Base-by-base conservation (phyloP, 495 filamentous ascomycete genomes). In the Platismatia glauca region DNA sequence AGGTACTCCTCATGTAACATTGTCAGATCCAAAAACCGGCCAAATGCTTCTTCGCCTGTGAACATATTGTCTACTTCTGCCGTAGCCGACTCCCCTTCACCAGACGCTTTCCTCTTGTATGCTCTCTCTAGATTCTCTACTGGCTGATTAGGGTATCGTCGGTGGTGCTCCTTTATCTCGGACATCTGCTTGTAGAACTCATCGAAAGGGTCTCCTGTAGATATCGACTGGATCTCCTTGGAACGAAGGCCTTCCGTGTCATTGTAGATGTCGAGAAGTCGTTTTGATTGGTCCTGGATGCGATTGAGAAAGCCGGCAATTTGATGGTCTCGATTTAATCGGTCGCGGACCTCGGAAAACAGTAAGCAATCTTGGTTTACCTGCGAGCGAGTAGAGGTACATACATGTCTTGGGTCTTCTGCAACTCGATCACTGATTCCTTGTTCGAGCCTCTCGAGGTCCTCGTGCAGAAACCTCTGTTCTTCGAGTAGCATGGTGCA, bases 41-140 rank as follows among this genome's bases (percentile, higher is more conserved):
- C 94, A 68, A 86, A 96, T 4, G 85, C 85, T 72, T 98, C 94
- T 74, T 97, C 94, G 24, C 94, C 95, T 2, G 90, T 94, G 71
- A 97, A 98, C 86, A 96, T 88, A 59, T 81, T 84, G 67, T 97
- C 91, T 60, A 96, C 84, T 53, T 92, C 84, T 65, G 79, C 81
- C 2, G 77, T 76, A 22, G 78, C 71, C 29, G 73, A 68, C 41
- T 91, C 89, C 41, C 87, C 85, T 50, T 87, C 84, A 3, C 76
- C 86, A 9, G 85, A 80, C 35, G 83, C 82, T 58, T 80, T 83
- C 46, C 86, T 86, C 74, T 90, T 88, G 75, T 98, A 97, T 62
- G 91, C 90, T 61, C 85, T 81, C 76, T 98, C 94, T 16, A 97
- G 84, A 70, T 97, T 96, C 72, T 97, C 95, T 34, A 95, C 89